Conservation (phyloP, 352 stramenopile genomes). For the Plasmopara viticola region DNA sequence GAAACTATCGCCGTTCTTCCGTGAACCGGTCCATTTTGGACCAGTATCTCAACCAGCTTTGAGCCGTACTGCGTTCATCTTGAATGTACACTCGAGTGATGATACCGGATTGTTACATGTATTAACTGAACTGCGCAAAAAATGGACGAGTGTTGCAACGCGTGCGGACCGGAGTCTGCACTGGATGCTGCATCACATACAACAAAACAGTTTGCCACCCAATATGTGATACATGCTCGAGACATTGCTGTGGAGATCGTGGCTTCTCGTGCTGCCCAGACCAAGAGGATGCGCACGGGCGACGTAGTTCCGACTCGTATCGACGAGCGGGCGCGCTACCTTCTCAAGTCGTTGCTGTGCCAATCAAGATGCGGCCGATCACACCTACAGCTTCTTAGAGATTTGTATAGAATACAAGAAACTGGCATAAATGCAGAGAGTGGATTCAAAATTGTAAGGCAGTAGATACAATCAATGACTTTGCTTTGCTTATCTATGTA, state of each 20-base stretch:
- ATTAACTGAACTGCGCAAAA: conserved; percentile 1
- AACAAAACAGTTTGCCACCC: conserved; percentile 12
- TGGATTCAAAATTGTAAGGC: too few relatives aligned
- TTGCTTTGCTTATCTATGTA: too few relatives aligned
- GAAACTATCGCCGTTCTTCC: too few relatives aligned
- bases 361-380: conserved; percentile 19
- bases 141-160: conserved; percentile 28
- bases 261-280: conserved; percentile 21
- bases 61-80: too few relatives aligned
- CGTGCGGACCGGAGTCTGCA: conserved; percentile 17
- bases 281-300: conserved; percentile 4
- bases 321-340: conserved; percentile 3
- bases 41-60: too few relatives aligned
- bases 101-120: background rate
- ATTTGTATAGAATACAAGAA: background rate
- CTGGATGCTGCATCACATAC: conserved; percentile 25
- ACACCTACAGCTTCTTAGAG: background rate
- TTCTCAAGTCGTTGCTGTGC: conserved; percentile 10
- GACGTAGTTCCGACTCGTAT: conserved; percentile 6
- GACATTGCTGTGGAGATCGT: conserved; percentile 16
- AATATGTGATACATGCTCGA: conserved; percentile 15
- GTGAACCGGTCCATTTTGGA: too few relatives aligned
- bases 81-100: too few relatives aligned
- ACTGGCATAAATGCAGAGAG: background rate
- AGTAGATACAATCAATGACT: too few relatives aligned